These are phyloP conservation scores for Phlebiopsis flavidoalba DNA, from an alignment of 768 basidiomycete genomes.

Conservation along the genomic window DNA sequence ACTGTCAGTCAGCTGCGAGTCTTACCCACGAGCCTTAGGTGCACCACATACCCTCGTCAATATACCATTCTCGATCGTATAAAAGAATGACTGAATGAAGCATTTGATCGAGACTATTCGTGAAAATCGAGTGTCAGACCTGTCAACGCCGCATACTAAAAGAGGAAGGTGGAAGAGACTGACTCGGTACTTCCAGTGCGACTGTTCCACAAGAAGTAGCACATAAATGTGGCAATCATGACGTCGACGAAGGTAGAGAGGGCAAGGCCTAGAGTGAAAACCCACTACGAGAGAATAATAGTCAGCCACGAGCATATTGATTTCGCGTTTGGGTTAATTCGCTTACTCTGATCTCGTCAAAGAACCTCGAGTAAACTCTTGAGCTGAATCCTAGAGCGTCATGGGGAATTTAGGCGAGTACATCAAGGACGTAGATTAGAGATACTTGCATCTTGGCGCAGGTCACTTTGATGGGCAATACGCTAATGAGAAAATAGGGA, in stretches of 20 bases:
- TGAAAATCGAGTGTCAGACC: not conserved
- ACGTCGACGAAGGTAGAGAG: conserved; percentile 22
- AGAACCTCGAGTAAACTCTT: conserved; percentile 17
- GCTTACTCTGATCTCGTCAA: conserved; percentile 12
- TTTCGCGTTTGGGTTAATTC: not conserved
- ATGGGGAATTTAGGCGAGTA: not conserved
- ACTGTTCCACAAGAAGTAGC: conserved; percentile 19
- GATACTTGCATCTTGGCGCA: conserved; percentile 2
- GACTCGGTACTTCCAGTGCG: conserved; percentile 21
- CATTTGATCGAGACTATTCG: conserved; percentile 20
- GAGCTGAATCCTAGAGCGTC: conserved; percentile 10
- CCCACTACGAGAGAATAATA: conserved; percentile 15
- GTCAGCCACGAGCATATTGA: not conserved
- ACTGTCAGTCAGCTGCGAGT: not conserved
- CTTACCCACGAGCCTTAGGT: not conserved
- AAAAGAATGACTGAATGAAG: conserved; percentile 23
- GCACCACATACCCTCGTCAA: conserved; percentile 19
- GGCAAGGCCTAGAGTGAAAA: conserved; percentile 23
- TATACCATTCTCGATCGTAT: conserved; percentile 24
- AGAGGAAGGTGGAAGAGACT: not conserved
- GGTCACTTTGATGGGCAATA: not conserved
- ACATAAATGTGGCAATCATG: conserved; percentile 19
- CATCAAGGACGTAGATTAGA: not conserved
- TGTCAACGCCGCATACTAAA: not conserved
- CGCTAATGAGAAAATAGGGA: not conserved